Percentiles rank a stretch among this genome's conserved stretches.
phyloP scores from a whole-genome alignment of 23 red algal genomes.

The Gracilariopsis chorda region DNA sequence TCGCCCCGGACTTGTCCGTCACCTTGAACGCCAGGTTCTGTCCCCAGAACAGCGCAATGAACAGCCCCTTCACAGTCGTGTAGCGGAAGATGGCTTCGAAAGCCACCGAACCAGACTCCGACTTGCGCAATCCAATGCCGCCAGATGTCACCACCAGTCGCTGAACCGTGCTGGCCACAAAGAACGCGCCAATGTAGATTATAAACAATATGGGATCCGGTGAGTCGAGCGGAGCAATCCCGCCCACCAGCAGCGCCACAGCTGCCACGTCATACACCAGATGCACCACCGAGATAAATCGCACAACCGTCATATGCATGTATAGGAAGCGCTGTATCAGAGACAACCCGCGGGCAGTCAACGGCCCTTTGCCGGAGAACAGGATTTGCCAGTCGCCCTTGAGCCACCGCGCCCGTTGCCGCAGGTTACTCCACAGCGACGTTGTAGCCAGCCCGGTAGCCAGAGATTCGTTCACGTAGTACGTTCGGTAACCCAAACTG shows the following conservation, averaged over 20 bases:
- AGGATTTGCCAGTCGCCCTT: slow-evolving; percentile 74
- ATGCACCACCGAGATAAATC: slow-evolving; percentile 55
- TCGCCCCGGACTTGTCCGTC: slow-evolving; percentile 16
- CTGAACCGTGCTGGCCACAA: background rate
- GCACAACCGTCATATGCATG: slow-evolving; percentile 46
- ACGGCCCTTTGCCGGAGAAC: slow-evolving; percentile 23
- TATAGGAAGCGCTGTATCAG: slow-evolving; percentile 46
- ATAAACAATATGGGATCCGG: slow-evolving; percentile 42
- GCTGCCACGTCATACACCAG: slow-evolving; percentile 42
- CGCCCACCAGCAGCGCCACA: slow-evolving; percentile 41
- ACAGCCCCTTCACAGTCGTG: slow-evolving; percentile 38
- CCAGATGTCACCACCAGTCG: slow-evolving; percentile 21
- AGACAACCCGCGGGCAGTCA: background rate
- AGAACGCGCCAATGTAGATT: slow-evolving; percentile 43
- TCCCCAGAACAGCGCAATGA: slow-evolving; percentile 47
- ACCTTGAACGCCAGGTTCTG: slow-evolving; percentile 60
- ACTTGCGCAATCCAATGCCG: slow-evolving; percentile 48
- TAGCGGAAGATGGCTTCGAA: slow-evolving; percentile 69
- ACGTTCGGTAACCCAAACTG: slow-evolving; percentile 38
- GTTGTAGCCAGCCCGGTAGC: slow-evolving; percentile 55
- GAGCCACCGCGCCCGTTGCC: slow-evolving; percentile 56
- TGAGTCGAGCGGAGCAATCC: slow-evolving; percentile 43
- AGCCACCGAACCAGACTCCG: slow-evolving; percentile 29
- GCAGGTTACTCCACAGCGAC: slow-evolving; percentile 52
- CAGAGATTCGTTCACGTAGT: slow-evolving; percentile 66